Conservation (phyloP, 805 yeast species). For the Starmerella roubikii region DNA sequence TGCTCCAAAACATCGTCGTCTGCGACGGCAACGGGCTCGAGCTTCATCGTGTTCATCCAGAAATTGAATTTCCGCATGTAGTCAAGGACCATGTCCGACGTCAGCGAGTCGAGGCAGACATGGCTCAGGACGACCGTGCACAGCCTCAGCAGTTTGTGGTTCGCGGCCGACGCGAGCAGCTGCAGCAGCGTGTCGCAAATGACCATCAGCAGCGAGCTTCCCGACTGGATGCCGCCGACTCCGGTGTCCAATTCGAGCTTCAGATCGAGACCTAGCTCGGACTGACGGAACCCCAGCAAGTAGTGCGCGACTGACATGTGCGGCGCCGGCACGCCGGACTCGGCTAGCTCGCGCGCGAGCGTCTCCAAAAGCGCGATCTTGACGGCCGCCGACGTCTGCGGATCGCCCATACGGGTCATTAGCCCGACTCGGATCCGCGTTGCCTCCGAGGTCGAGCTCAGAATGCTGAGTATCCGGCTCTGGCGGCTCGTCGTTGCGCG, state of each 20-base stretch:
- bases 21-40: slow-evolving; percentile 18
- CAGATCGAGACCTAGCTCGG: slow-evolving; percentile 32
- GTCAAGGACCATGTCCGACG: slow-evolving; percentile 39
- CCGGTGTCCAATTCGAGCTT: slow-evolving; percentile 32
- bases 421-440: slow-evolving; percentile 58
- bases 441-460: slow-evolving; percentile 69
- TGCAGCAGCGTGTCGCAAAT: slow-evolving; percentile 38
- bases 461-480: slow-evolving; percentile 53
- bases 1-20: slow-evolving; percentile 38
- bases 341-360: slow-evolving; percentile 35
- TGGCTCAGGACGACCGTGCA: slow-evolving; percentile 46
- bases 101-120: slow-evolving; percentile 42
- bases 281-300: slow-evolving; percentile 56
- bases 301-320: slow-evolving; percentile 48
- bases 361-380: slow-evolving; percentile 51
- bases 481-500: slow-evolving; percentile 28
- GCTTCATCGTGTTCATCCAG: slow-evolving; percentile 37
- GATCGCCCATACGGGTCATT: slow-evolving; percentile 46
- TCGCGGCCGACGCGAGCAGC: slow-evolving; percentile 34
- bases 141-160: slow-evolving; percentile 28
- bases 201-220: slow-evolving; percentile 42
- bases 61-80: slow-evolving; percentile 41
- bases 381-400: slow-evolving; percentile 17
- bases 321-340: slow-evolving; percentile 29
- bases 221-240: slow-evolving; percentile 41